Evolutionary conservation across 1,284 basidiomycete species (phyloP).

Genomic region (Leucoagaricus sp.): DNA sequence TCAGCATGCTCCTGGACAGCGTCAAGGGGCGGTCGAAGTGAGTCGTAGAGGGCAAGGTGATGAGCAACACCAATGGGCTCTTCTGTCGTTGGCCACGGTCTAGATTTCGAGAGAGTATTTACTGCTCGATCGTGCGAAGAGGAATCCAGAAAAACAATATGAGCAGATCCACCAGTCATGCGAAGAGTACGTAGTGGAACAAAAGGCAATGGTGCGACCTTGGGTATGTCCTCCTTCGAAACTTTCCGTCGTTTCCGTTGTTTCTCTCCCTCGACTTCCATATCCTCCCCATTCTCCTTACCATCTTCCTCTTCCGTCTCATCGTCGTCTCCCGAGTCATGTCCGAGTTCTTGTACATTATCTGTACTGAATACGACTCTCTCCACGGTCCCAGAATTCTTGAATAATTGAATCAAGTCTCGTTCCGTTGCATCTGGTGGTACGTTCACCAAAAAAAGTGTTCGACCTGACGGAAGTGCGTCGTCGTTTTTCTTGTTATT

Average conservation of each 20-base stretch:
- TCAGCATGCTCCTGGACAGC: slow-evolving; percentile 76
- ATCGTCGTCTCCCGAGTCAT: slow-evolving; percentile 34
- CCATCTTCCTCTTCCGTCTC: slow-evolving; percentile 40
- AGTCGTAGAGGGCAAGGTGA: slow-evolving; percentile 63
- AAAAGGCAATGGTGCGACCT: slow-evolving; percentile 57
- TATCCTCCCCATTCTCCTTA: slow-evolving; percentile 37
- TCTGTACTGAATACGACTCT: slow-evolving; percentile 63
- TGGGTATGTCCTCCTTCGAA: slow-evolving; percentile 40
- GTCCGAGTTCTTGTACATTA: slow-evolving; percentile 34
- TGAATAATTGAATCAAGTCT: slow-evolving; percentile 75
- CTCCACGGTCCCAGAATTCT: slow-evolving; percentile 75
- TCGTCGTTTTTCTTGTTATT: slow-evolving; percentile 42
- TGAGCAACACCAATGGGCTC: slow-evolving; percentile 69
- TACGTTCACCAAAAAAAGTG: slow-evolving; percentile 84
- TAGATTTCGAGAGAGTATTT: slow-evolving; percentile 45
- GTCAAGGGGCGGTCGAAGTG: slow-evolving; percentile 72
- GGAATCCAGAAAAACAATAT: slow-evolving; percentile 78
- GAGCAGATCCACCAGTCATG: slow-evolving; percentile 65
- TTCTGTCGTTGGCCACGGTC: slow-evolving; percentile 59
- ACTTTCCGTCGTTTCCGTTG: slow-evolving; percentile 52
- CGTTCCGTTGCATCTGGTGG: slow-evolving; percentile 84
- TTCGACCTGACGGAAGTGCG: slow-evolving; percentile 65
- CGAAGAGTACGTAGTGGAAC: slow-evolving; percentile 57
- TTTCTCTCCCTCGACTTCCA: slow-evolving; percentile 31
- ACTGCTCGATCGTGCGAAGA: slow-evolving; percentile 72